Evolutionary conservation across 306 rosid species (phyloP).

Genomic region (Fagus sylvatica): DNA sequence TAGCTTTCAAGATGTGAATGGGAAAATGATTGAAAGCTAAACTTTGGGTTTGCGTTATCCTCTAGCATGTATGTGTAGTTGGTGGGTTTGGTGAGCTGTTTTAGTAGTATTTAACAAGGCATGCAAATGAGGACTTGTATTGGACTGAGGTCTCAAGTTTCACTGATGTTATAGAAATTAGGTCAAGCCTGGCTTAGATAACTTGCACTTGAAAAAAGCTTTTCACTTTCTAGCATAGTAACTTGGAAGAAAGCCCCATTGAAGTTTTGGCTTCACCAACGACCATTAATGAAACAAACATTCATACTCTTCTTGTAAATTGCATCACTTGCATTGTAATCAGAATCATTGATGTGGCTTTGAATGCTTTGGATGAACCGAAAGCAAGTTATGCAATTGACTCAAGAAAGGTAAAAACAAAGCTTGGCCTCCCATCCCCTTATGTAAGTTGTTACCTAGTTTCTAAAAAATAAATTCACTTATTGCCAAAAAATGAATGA

Average conservation of each 20-base stretch:
- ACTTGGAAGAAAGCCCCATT: constrained; percentile 29
- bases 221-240: constrained; percentile 8
- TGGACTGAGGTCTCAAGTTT: constrained; percentile 2
- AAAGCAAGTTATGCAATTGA: not conserved
- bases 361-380: not conserved
- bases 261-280: not conserved
- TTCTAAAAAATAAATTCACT: not conserved
- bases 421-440: not conserved
- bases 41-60: constrained; percentile 2
- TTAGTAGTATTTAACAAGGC: constrained; percentile 8
- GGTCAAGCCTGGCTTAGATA: not conserved
- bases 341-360: not conserved
- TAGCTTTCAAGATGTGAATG: not conserved
- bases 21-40: not conserved
- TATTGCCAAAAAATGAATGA: too few relatives aligned
- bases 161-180: not conserved
- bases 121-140: constrained; percentile 6
- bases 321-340: not conserved
- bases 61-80: not conserved
- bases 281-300: constrained; percentile 6
- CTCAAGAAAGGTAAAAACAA: not conserved
- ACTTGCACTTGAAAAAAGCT: constrained; percentile 18
- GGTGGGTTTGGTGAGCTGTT: constrained; percentile 23
- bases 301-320: not conserved
- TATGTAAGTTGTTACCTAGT: not conserved